Evolutionary conservation across 2,329 filamentous ascomycete genomes (phyloP), one percentile per base, ranked within the genome.

Genomic region (Neofusicoccum kwambonambiense): DNA sequence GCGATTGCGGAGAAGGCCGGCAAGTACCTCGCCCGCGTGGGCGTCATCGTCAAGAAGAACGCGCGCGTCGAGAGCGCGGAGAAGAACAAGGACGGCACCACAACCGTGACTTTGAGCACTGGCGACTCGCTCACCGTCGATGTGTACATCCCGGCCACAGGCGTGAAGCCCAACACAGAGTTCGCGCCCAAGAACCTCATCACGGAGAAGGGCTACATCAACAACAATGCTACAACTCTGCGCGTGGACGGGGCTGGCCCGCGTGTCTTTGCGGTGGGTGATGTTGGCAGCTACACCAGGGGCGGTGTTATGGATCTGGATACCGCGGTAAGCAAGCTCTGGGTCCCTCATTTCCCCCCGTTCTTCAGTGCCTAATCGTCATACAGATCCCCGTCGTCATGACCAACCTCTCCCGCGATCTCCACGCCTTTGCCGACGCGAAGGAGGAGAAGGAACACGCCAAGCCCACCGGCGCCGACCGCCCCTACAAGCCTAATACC

Each of bases 351-450:
- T 3, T 17, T 17, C 7, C 41, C 15, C 41, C 17, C 11, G 5
- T 50, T n/a, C 47, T 17, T 17, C 19, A 12, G 22, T n/a, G 39
- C 19, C n/a, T 19, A 34, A 22, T 45, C 31, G 27, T 37, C 15
- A 8, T 8, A 37, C 27, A 60, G 56, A 31, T 82, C 0, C 78
- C 81, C 1, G 76, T 80, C 3, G 65, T 81, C 3, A 72, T 72
- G 22, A 74, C 76, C 4, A 84, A 83, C 67, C 69, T 86, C n/a
- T 77, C 79, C 66, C 76, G 80, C 54, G 82, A 84, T 64, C 68
- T 85, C 41, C 68, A 80, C 2, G 70, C 71, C 12, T 76, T 67
- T 64, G 52, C 63, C 34, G 27, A 50, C 4, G 49, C 61, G 5
- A 31, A 17, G 3, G 61, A 39, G 12, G 63, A 64, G 52, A 64